phyloP scores from a whole-genome alignment of 2,329 filamentous ascomycete species.

The Chaetomiaceae sp. region DNA sequence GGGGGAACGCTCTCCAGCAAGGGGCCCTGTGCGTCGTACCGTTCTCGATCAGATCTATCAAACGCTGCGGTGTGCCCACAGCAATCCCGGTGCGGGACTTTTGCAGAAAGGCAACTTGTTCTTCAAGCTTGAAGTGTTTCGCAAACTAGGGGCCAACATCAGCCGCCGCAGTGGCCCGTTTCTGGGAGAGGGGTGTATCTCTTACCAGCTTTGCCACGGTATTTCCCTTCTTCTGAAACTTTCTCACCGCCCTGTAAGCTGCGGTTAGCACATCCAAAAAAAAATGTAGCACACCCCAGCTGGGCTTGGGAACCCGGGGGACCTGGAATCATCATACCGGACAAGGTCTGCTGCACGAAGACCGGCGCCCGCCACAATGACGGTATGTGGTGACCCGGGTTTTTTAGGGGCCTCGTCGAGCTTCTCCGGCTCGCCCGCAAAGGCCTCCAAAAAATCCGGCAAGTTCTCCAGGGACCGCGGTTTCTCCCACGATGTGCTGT shows the following conservation, averaged over 20 bases:
- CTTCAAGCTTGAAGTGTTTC: constrained; percentile 94
- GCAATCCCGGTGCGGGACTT: constrained; percentile 72
- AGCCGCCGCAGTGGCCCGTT: background rate
- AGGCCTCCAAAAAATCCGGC: constrained; percentile 70
- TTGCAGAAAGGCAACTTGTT: constrained; percentile 73
- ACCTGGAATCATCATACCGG: constrained; percentile 44
- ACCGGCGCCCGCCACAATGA: constrained; percentile 81
- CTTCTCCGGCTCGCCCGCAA: constrained; percentile 50
- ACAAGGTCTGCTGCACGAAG: constrained; percentile 81
- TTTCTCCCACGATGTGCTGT: constrained; percentile 71
- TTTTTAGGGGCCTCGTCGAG: constrained; percentile 63
- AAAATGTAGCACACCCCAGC: background rate
- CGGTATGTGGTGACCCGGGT: constrained; percentile 74
- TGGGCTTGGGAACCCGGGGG: no score
- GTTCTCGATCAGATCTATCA: constrained; percentile 77
- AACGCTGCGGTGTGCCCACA: constrained; percentile 80
- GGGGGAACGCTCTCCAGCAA: background rate
- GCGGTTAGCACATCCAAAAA: background rate
- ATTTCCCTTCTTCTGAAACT: constrained; percentile 73
- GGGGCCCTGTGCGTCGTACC: constrained; percentile 46
- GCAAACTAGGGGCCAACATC: constrained; percentile 58
- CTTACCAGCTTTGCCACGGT: constrained; percentile 74
- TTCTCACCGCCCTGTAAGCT: constrained; percentile 58
- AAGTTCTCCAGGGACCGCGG: constrained; percentile 67
- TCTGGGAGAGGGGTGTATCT: background rate